Base-by-base conservation (phyloP, 116 monocot genomes). In the Iris pallida region DNA sequence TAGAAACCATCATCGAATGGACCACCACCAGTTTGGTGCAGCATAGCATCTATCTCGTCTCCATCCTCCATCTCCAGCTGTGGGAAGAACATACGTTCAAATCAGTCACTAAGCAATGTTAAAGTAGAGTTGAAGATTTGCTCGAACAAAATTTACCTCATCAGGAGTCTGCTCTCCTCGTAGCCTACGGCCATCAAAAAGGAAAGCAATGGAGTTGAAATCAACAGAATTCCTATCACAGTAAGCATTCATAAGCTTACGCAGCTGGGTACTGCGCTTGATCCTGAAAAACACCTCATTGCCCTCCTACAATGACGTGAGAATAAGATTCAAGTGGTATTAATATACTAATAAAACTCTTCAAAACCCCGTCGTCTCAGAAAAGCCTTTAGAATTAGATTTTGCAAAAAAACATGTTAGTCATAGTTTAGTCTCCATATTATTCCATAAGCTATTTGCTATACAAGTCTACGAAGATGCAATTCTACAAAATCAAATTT, bases 191-290 rank as follows among this genome's bases (percentile, higher is more conserved):
- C 79, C 79, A 68, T 79, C 79, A 20, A 79, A 79, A 18, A 79
- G 57, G 68, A 79, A 79, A 41, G 73, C 79, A 42, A 79, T 79
- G 9, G 79, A 73, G 61, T 79, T 73, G 61, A 69, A 68, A 51
- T 73, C 79, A 20, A 79, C 68, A 0, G 79, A 79, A 54, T 79
- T 73, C 54, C 72, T 59, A 46, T 78, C 78, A 42, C 78, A 78
- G 68, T 78, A 78, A 7, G 78, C 78, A 48, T 69, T 79, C 73
- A 79, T 79, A 12, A 79, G 62, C 63, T 79, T 79, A n/a, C 55
- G 20, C 14, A 79, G 68, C 68, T 79, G 79, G 13, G 79, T 79
- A 40, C 73, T 69, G 13, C 79, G 73, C 62, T 79, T 79, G 51
- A 78, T 78, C 47, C 78, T 66, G 72, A 78, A 72, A 45, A 78